Evolutionary conservation across 2,329 filamentous ascomycete species (phyloP).

Genomic region (Penicillium sp.): DNA sequence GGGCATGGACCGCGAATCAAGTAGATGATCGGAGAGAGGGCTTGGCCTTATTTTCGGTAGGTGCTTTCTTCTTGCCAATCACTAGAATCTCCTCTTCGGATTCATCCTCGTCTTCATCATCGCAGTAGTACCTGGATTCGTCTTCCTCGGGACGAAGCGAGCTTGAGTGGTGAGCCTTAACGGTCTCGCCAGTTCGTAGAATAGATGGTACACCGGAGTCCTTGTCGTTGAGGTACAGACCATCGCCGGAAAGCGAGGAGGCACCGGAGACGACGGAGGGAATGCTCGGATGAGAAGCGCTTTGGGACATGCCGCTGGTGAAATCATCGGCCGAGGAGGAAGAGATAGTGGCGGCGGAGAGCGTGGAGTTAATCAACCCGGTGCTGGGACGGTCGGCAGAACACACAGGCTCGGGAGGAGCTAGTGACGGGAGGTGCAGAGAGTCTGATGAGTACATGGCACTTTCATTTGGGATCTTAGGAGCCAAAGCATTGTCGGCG

Average conservation of each 20-base stretch:
- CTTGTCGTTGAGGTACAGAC: slow-evolving; percentile 24
- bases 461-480: slow-evolving; percentile 23
- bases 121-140: slow-evolving; percentile 40
- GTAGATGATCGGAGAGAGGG: slow-evolving; percentile 3
- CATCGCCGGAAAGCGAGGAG: slow-evolving; percentile 46
- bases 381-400: slow-evolving; percentile 20
- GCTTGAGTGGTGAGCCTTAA: slow-evolving; percentile 31
- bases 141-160: slow-evolving; percentile 34
- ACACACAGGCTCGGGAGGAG: slow-evolving; percentile 13
- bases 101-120: slow-evolving; percentile 43
- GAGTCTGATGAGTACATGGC: slow-evolving; percentile 25
- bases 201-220: slow-evolving; percentile 37
- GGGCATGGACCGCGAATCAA: background rate
- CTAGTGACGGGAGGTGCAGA: slow-evolving; percentile 16
- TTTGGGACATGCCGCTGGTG: slow-evolving; percentile 48
- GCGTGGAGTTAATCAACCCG: slow-evolving; percentile 36
- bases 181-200: slow-evolving; percentile 43
- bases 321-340: slow-evolving; percentile 47
- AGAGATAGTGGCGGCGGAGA: slow-evolving; percentile 47
- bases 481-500: slow-evolving; percentile 14
- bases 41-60: slow-evolving; percentile 19
- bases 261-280: slow-evolving; percentile 46
- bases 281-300: slow-evolving; percentile 48
- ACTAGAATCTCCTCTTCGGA: slow-evolving; percentile 45
- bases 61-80: slow-evolving; percentile 37